Evolutionary conservation across 345 rosid species (phyloP), one percentile per base, ranked within the genome.

Genomic region (Corchorus olitorius): DNA sequence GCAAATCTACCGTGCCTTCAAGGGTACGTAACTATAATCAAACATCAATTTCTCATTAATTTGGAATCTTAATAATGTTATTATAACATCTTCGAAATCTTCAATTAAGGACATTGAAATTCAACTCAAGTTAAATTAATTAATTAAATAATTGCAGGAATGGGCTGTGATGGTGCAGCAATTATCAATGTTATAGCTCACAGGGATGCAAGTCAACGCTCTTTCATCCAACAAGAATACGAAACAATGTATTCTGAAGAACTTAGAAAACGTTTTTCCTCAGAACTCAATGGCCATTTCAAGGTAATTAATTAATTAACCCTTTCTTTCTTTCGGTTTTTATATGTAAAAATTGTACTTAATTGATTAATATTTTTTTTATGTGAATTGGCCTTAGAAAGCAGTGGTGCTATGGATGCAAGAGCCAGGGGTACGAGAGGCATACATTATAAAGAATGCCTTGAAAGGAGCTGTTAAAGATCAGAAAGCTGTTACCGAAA

Each of bases 201-300:
- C 49, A 82, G 96, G 4, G 67, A 86, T 60, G 85, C 88, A 5
- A 34, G 76, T 2, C 96, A 91, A 66, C 84, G 91, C 43, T 88
- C 86, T 20, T 58, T 76, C n/a, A 89, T 91, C 58, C 86, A 81
- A 75, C 93, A 91, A 76, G 92, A 88, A 69, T 89, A 82, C 27
- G 91, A 88, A 70, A 79, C 88, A 63, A 75, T 83, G 39, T 88
- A 76, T 78, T 80, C 88, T 1, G 83, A 84, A 2, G 87, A 86
- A 20, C 87, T 91, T 41, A 70, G 75, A 0, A 89, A 88, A 77
- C 87, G 87, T 37, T 77, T 91, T 19, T 75, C 88, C 53, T 80
- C 85, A 0, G 92, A 91, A 85, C 92, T 91, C 49, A 89, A 79
- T 13, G 93, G 93, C 43, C 76, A 89, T 74, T 81, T 91, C 55